Percentiles rank a stretch among this genome's conserved stretches.
Evolutionary conservation across 768 basidiomycete species (phyloP).

Genomic region (Lactarius deliciosus): DNA sequence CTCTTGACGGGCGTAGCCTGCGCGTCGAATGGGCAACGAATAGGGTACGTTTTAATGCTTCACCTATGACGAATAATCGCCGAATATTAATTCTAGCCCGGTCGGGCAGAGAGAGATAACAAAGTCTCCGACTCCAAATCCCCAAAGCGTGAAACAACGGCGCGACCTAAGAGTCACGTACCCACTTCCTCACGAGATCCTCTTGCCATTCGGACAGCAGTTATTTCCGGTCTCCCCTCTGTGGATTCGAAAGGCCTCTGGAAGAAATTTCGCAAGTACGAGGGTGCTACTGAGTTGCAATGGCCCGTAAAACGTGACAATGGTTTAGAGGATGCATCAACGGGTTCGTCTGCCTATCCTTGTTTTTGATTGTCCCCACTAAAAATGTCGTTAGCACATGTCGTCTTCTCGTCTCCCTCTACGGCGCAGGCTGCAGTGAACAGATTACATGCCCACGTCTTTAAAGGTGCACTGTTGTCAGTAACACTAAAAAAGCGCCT

Average conservation of each 20-base stretch:
- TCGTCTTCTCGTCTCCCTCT: conserved; percentile 66
- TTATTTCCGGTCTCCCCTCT: conserved; percentile 70
- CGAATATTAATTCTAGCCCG: conserved; percentile 20
- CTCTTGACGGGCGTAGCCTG: conserved; percentile 64
- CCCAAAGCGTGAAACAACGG: conserved; percentile 34
- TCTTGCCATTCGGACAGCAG: conserved; percentile 78
- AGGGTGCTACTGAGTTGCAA: conserved; percentile 72
- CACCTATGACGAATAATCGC: conserved; percentile 11
- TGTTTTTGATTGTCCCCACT: neutral
- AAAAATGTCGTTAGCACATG: conserved; percentile 52
- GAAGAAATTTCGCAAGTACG: conserved; percentile 84
- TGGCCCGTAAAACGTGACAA: conserved; percentile 54
- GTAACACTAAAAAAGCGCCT: conserved; percentile 85
- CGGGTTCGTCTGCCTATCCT: conserved; percentile 41
- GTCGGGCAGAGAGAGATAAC: conserved; percentile 24
- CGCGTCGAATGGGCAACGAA: conserved; percentile 78
- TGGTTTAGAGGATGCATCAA: conserved; percentile 50
- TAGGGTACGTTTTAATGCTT: conserved; percentile 50
- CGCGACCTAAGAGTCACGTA: conserved; percentile 36
- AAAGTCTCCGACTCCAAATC: neutral
- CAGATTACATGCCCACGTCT: conserved; percentile 90
- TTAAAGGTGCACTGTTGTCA: conserved; percentile 85
- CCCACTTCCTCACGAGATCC: conserved; percentile 55
- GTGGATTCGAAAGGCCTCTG: conserved; percentile 68
- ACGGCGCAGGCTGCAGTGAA: conserved; percentile 67